Evolutionary conservation across 139 green algal genomes (phyloP).

Genomic region (Dunaliella primolecta): DNA sequence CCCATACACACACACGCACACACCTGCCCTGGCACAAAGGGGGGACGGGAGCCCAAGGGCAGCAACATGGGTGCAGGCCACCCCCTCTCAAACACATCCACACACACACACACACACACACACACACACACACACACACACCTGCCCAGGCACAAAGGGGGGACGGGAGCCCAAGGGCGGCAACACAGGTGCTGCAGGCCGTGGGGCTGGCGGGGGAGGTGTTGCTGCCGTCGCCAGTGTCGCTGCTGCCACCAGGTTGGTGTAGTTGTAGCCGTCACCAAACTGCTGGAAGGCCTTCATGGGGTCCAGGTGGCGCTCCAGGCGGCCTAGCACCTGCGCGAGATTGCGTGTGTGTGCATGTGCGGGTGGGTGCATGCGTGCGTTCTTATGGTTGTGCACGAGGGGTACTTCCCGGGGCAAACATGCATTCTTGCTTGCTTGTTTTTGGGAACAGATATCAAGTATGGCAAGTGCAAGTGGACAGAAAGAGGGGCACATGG

Average conservation of each 20-base stretch:
- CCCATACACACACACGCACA: conserved; percentile 2
- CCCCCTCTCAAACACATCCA: not conserved
- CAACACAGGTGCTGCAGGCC: not conserved
- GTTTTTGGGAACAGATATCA: no score
- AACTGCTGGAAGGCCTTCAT: conserved; percentile 27
- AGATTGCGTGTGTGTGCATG: not conserved
- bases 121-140: conserved; percentile 9
- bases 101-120: not conserved
- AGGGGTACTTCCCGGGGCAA: not conserved
- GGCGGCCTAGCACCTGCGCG: conserved; percentile 35
- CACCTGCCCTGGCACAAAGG: no score
- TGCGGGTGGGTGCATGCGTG: not conserved
- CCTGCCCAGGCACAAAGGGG: not conserved
- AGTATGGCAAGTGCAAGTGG: no score
- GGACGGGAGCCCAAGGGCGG: not conserved
- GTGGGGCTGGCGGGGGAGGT: not conserved
- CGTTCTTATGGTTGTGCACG: not conserved
- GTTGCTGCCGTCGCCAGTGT: not conserved
- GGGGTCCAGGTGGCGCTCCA: conserved; percentile 30
- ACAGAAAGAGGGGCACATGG: no score
- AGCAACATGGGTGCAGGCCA: no score
- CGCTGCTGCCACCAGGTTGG: not conserved
- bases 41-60: no score
- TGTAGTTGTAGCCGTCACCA: conserved; percentile 30
- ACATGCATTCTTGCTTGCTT: conserved; percentile 2